Evolutionary conservation across 345 rosid genomes (phyloP), one percentile per base, ranked within the genome.

Genomic region (Hibiscus syriacus): DNA sequence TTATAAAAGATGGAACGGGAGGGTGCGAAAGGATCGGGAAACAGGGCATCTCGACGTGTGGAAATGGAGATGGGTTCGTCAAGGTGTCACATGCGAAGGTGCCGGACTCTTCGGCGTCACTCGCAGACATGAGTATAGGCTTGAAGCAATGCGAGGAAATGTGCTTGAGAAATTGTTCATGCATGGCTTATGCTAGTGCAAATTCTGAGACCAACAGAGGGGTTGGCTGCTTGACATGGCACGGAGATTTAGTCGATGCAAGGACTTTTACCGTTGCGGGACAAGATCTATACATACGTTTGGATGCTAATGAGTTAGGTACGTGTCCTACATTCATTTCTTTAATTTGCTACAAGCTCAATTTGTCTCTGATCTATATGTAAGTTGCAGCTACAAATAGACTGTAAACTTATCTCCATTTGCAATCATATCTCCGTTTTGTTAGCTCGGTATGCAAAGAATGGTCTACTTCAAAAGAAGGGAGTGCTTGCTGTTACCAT

Each of bases 21-120:
- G 92, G 96, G 10, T 91, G 93, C 59, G 50, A 14, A n/a, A 79
- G n/a, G n/a, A n/a, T n/a, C n/a, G n/a, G 80, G 77, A 82, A 55
- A 41, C 69, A 9, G 0, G 12, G 36, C 39, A 62, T 73, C 30
- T 23, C 52, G 25, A n/a, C 29, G 0, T 79, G 85, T 62, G 67
- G 3, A 2, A 61, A 75, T 0, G 81, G 82, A 61, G 87, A 89
- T 72, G 89, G 90, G 45, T 86, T 90, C 56, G 74, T 72, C 11
- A 82, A 53, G 76, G 57, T 83, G 41, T 73, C 72, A 27, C 68
- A 23, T 0, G 74, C 83, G 52, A 88, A 82, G 78, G 43, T 88
- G 36, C 92, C 92, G 0, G 83, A 85, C 26, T 82, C 90, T 13
- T 62, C 78, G 7, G 29, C 6, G 6, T 73, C 84, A 12, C 46